Evolutionary conservation across 345 rosid species (phyloP).

Genomic region (Murraya paniculata): DNA sequence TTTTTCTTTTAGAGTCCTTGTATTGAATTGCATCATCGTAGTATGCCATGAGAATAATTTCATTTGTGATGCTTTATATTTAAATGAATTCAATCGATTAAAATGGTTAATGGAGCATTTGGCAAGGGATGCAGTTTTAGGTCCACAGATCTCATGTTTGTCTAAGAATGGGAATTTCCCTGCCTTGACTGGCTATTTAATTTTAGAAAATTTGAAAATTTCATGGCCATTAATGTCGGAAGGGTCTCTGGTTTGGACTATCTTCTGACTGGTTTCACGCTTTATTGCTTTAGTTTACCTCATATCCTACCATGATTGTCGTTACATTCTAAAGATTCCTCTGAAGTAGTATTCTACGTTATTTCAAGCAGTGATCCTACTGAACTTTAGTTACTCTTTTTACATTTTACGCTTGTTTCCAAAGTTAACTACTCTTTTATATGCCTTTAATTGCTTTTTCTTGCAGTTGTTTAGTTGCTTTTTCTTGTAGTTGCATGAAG

Average conservation of each 20-base stretch:
- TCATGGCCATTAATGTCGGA: not conserved
- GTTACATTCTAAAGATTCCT: not conserved
- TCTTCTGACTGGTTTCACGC: not conserved
- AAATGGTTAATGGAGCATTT: not conserved
- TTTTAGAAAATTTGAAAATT: not conserved
- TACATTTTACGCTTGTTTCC: not conserved
- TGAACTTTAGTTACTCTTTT: not conserved
- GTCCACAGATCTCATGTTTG: not conserved
- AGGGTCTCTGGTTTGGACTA: not conserved
- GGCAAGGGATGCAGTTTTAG: not conserved
- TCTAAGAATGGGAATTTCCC: not conserved
- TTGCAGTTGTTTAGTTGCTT: not conserved
- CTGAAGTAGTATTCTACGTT: not conserved
- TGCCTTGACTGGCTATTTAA: not conserved
- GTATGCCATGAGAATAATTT: not conserved
- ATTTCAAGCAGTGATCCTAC: not conserved
- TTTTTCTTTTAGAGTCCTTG: not conserved
- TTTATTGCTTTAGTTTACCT: not conserved
- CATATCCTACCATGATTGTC: not conserved
- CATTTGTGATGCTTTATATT: not conserved
- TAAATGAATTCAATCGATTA: not conserved
- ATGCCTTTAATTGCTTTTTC: not conserved
- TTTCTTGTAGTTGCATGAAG: not conserved
- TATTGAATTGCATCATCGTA: not conserved
- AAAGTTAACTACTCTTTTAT: conserved; percentile 3